Conservation (phyloP, 2,329 filamentous ascomycete genomes). For the Scedosporium dehoogii region DNA sequence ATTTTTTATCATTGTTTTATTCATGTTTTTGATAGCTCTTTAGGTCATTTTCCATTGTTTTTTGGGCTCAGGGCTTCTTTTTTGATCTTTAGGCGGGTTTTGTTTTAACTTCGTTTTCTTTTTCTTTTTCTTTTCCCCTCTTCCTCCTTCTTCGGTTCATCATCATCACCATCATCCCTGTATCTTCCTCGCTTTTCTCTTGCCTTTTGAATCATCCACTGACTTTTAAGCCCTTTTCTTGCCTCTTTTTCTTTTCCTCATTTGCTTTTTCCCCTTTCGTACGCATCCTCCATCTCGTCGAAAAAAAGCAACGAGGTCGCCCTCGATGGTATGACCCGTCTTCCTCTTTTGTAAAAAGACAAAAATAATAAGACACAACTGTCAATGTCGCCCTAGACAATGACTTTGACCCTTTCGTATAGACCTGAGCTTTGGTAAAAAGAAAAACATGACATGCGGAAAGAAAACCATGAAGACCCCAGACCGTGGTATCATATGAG, state of each 20-base stretch:
- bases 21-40: constrained; percentile 2
- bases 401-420: not conserved
- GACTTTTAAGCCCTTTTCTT: not conserved
- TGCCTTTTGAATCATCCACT: not conserved
- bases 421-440: not conserved
- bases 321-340: constrained; percentile 1
- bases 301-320: constrained; percentile 3
- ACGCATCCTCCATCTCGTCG: not conserved
- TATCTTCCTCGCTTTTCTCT: not conserved
- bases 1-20: constrained; percentile 3
- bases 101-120: not conserved
- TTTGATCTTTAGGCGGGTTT: not conserved
- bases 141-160: not conserved
- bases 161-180: not conserved
- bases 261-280: not conserved
- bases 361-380: constrained; percentile 12
- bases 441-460: not conserved
- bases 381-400: not conserved
- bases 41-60: constrained; percentile 2
- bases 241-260: not conserved
- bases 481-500: constrained; percentile 1
- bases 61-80: not conserved
- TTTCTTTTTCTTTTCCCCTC: not conserved
- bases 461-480: not conserved
- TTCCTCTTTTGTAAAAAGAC: constrained; percentile 11